Evolutionary conservation across 495 filamentous ascomycete genomes (phyloP).

Genomic region (Aspergillus homomorphus): DNA sequence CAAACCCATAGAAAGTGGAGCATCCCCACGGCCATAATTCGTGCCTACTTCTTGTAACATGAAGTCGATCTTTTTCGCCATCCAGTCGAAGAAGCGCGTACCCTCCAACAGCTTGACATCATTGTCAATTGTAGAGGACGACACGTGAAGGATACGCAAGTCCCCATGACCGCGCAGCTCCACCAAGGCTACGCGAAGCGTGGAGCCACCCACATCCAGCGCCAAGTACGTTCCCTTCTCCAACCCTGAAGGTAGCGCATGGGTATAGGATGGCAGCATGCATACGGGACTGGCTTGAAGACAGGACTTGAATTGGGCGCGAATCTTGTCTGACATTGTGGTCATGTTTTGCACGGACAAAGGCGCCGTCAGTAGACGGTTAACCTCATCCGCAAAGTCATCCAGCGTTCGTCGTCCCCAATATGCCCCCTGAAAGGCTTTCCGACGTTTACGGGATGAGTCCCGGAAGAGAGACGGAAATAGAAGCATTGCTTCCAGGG

Average conservation of each 20-base stretch:
- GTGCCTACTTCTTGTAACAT: conserved; percentile 42
- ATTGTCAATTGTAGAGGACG: conserved; percentile 53
- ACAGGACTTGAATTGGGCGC: conserved; percentile 53
- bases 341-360: conserved; percentile 42
- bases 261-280: conserved; percentile 67
- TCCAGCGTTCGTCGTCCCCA: conserved; percentile 49
- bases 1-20: conserved; percentile 55
- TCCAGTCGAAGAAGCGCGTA: conserved; percentile 64
- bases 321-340: conserved; percentile 56
- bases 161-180: conserved; percentile 51
- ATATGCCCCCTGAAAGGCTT: conserved; percentile 34
- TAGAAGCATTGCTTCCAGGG: conserved; percentile 50
- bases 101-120: conserved; percentile 51
- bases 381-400: conserved; percentile 49
- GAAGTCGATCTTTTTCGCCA: conserved; percentile 60
- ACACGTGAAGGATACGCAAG: conserved; percentile 50
- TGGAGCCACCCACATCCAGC: conserved; percentile 66
- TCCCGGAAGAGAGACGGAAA: conserved; percentile 50
- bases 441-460: conserved; percentile 33
- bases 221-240: conserved; percentile 61
- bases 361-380: conserved; percentile 45
- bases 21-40: conserved; percentile 35
- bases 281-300: conserved; percentile 53
- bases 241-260: conserved; percentile 56
- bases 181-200: conserved; percentile 61